Percentiles rank a stretch among this genome's conserved stretches.
Conservation (phyloP, 768 basidiomycete species). For the Phanerochaete sordida region DNA sequence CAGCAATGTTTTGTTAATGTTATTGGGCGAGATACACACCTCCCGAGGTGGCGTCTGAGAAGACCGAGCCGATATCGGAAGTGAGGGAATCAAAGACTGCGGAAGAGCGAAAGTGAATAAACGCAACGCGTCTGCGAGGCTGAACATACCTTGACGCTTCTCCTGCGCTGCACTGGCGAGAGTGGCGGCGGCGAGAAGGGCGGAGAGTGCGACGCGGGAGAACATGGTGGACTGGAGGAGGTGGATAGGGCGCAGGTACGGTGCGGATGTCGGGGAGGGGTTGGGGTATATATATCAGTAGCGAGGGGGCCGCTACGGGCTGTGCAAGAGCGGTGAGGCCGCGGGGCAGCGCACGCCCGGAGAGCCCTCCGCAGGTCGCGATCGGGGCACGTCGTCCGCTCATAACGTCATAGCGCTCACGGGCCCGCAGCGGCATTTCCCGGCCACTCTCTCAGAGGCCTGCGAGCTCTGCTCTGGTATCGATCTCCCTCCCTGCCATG, state of each 20-base stretch:
- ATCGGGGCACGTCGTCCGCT: neutral
- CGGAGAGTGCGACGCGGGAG: constrained; percentile 26
- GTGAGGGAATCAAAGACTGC: constrained; percentile 35
- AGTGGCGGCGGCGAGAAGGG: constrained; percentile 32
- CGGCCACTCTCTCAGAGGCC: neutral
- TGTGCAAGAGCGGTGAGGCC: neutral
- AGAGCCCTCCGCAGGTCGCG: neutral
- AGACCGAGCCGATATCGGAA: constrained; percentile 30
- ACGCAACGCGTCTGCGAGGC: neutral
- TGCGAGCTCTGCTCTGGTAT: neutral
- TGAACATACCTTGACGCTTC: constrained; percentile 41
- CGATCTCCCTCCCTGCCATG: constrained; percentile 40
- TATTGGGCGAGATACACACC: constrained; percentile 3
- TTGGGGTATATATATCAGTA: neutral
- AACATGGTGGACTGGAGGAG: constrained; percentile 30
- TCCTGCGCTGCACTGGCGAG: constrained; percentile 33
- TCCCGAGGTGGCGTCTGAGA: constrained; percentile 28
- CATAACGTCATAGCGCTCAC: neutral
- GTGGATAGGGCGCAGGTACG: constrained; percentile 4
- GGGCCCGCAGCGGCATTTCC: neutral
- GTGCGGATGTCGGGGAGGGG: constrained; percentile 1
- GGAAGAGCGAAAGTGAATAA: neutral
- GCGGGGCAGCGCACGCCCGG: neutral
- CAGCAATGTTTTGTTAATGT: neutral
- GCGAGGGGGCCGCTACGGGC: neutral